Percentiles rank a stretch among this genome's conserved stretches.
phyloP scores from a whole-genome alignment of 176 grass and related monocot genomes.

The Musa itinerans region DNA sequence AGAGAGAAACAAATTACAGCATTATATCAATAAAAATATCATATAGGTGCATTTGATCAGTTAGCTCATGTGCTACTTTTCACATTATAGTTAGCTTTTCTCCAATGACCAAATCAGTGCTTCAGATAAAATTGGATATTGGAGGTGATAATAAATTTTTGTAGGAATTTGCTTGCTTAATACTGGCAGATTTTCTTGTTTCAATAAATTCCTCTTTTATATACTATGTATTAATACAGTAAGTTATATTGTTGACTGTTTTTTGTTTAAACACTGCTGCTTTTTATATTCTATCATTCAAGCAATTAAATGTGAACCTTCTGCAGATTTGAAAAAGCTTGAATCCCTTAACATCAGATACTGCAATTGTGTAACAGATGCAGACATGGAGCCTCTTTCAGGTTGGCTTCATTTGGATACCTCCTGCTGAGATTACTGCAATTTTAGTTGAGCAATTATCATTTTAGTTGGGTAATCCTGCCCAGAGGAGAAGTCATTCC shows the following conservation, averaged over 20 bases:
- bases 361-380: slow-evolving; percentile 87
- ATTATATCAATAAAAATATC: background rate
- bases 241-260: background rate
- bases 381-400: slow-evolving; percentile 82
- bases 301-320: slow-evolving; percentile 19
- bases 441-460: background rate
- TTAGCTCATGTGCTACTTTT: background rate
- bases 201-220: background rate
- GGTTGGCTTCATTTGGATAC: slow-evolving; percentile 31
- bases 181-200: background rate
- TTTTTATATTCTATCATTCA: background rate
- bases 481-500: background rate
- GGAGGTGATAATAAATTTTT: background rate
- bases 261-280: background rate
- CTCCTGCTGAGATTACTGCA: slow-evolving; percentile 10
- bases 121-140: background rate
- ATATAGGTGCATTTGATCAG: background rate
- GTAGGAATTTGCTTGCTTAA: background rate
- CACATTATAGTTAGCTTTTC: background rate
- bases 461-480: too few relatives aligned
- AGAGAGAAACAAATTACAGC: background rate
- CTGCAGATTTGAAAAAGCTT: slow-evolving; percentile 71
- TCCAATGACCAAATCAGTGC: background rate
- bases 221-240: background rate
- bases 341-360: slow-evolving; percentile 85